These are phyloP conservation scores for Chamaenerion angustifolium DNA, from an alignment of 345 rosid genomes.

Conservation along the genomic window DNA sequence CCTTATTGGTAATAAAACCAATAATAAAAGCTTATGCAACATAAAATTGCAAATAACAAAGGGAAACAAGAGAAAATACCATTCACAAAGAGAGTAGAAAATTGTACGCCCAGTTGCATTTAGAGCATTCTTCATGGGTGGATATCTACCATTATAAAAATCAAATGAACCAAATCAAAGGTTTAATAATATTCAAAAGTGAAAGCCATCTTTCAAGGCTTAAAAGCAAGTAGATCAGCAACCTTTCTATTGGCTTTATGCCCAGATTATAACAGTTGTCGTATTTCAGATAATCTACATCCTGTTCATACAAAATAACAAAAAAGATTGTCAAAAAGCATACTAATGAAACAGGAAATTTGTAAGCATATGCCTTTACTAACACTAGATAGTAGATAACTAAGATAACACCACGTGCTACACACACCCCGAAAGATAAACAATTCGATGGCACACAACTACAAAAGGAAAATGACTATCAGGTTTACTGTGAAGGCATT, in stretches of 20 bases:
- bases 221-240: slow-evolving; percentile 9
- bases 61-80: slow-evolving; percentile 27
- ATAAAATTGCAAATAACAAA: neutral
- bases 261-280: slow-evolving; percentile 95
- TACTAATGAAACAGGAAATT: neutral
- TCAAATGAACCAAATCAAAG: slow-evolving; percentile 2
- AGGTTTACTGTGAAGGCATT: neutral
- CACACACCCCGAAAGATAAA: neutral
- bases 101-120: slow-evolving; percentile 53
- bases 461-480: neutral
- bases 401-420: too few species aligned
- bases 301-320: slow-evolving; percentile 28
- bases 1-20: too few species aligned
- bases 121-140: slow-evolving; percentile 88
- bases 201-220: neutral
- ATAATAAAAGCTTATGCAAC: neutral
- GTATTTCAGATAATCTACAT: slow-evolving; percentile 87
- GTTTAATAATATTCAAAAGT: neutral
- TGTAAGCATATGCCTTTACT: neutral
- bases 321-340: neutral
- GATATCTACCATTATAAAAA: slow-evolving; percentile 46
- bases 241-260: slow-evolving; percentile 63
- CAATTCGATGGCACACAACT: neutral
- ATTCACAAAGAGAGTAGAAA: slow-evolving; percentile 90
- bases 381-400: too few species aligned